Percentiles rank a stretch among this genome's conserved stretches.
phyloP scores from a whole-genome alignment of 306 rosid species.

The Vicia villosa region DNA sequence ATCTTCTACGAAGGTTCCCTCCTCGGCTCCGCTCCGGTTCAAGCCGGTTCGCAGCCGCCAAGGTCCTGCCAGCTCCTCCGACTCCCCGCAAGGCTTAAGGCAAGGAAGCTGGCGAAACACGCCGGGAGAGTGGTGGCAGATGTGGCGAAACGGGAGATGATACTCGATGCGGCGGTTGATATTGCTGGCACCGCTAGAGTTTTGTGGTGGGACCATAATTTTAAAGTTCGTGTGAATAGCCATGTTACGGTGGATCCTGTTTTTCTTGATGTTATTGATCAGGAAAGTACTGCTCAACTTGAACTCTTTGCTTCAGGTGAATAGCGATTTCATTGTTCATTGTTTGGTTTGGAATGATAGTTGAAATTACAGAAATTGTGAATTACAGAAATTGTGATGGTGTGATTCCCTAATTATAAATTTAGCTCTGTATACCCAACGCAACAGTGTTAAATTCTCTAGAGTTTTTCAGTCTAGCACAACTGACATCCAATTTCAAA shows the following conservation, averaged over 20 bases:
- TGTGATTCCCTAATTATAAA: too few species aligned
- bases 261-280: conserved; percentile 77
- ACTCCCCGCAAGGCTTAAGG: conserved; percentile 73
- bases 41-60: conserved; percentile 75
- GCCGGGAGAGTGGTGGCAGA: conserved; percentile 57
- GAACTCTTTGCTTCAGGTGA: conserved; percentile 38
- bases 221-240: conserved; percentile 76
- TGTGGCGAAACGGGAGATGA: conserved; percentile 70
- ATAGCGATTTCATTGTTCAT: background rate
- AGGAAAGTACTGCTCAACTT: conserved; percentile 59
- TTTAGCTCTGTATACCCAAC: too few species aligned
- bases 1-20: conserved; percentile 78
- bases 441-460: too few species aligned
- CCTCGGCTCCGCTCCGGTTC: conserved; percentile 74
- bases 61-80: conserved; percentile 72
- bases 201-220: conserved; percentile 76
- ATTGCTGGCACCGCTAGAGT: conserved; percentile 74
- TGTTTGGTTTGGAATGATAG: background rate
- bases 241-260: conserved; percentile 82
- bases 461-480: too few species aligned
- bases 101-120: conserved; percentile 65
- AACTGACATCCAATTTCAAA: too few species aligned
- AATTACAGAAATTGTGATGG: background rate
- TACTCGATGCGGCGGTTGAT: conserved; percentile 67
- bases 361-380: background rate